Percentiles rank a stretch among this genome's conserved stretches.
Conservation (phyloP, 164 flowering plant species). For the Magnolia kwangsiensis region DNA sequence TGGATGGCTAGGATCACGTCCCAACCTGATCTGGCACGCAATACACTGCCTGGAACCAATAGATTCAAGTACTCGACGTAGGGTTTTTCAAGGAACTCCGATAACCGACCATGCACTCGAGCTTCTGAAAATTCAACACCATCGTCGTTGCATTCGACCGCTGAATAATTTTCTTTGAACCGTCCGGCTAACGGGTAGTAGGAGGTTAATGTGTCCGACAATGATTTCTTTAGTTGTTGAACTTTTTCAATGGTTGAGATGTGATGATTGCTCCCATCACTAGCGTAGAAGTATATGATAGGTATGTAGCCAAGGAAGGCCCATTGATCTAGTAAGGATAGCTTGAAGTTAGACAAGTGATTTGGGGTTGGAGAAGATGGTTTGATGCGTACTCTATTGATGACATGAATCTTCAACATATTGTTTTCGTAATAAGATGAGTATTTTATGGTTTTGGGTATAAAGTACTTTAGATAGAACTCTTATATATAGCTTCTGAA, state of each 20-base stretch:
- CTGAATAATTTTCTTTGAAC: background rate
- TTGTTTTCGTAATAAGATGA: no score
- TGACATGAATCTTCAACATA: constrained; percentile 10
- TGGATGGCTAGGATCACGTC: background rate
- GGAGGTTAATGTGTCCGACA: background rate
- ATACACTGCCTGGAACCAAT: background rate
- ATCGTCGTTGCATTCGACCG: background rate
- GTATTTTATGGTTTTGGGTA: no score
- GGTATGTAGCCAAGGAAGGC: background rate
- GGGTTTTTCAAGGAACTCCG: background rate
- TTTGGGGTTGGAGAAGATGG: constrained; percentile 6
- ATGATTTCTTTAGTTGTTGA: background rate
- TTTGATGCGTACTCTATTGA: background rate
- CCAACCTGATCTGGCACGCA: background rate
- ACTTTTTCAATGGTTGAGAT: background rate
- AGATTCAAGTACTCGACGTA: background rate
- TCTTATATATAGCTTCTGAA: no score
- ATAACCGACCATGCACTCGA: background rate
- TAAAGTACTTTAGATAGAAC: no score
- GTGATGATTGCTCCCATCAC: background rate
- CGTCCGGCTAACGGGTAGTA: constrained; percentile 6
- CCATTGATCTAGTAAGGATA: background rate
- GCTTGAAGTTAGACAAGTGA: constrained; percentile 3
- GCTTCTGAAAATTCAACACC: constrained; percentile 2
- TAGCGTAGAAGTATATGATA: background rate